Evolutionary conservation across 805 yeast species (phyloP).

Genomic region (Blastobotrys peoriensis): DNA sequence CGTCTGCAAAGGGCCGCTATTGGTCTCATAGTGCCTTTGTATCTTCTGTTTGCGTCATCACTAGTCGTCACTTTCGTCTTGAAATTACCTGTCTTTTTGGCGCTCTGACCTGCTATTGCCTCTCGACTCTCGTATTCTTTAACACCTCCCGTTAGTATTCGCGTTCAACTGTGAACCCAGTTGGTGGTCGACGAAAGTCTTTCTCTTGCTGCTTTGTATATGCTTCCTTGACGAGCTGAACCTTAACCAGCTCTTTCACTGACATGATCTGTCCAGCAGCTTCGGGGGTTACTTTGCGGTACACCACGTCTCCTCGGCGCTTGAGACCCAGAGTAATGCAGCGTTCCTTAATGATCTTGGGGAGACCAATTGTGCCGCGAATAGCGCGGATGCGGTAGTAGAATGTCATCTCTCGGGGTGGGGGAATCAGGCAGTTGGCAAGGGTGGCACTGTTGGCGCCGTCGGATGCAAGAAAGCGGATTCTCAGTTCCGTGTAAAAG

Average conservation of each 20-base stretch:
- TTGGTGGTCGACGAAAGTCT: constrained; percentile 25
- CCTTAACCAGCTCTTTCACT: constrained; percentile 81
- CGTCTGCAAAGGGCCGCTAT: no score
- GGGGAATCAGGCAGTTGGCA: constrained; percentile 35
- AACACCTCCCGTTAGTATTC: no score
- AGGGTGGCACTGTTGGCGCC: no score
- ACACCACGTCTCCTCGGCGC: constrained; percentile 66
- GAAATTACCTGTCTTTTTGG: no score
- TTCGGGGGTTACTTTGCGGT: constrained; percentile 66
- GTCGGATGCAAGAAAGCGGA: no score
- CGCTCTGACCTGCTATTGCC: no score
- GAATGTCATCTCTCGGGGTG: constrained; percentile 37
- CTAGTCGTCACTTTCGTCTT: no score
- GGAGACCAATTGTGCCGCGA: constrained; percentile 82
- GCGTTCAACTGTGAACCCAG: constrained; percentile 28
- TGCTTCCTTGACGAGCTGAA: constrained; percentile 59
- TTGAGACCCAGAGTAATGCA: constrained; percentile 68
- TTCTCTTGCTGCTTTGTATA: constrained; percentile 43
- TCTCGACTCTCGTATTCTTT: no score
- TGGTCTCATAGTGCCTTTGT: no score
- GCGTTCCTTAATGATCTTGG: constrained; percentile 58
- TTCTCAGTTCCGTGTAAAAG: no score
- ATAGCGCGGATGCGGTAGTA: constrained; percentile 66
- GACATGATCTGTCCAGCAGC: constrained; percentile 79
- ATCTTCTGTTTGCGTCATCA: no score